These are phyloP conservation scores for Calonectria hawksworthii DNA, from an alignment of 2,329 filamentous ascomycete genomes.

Conservation along the genomic window DNA sequence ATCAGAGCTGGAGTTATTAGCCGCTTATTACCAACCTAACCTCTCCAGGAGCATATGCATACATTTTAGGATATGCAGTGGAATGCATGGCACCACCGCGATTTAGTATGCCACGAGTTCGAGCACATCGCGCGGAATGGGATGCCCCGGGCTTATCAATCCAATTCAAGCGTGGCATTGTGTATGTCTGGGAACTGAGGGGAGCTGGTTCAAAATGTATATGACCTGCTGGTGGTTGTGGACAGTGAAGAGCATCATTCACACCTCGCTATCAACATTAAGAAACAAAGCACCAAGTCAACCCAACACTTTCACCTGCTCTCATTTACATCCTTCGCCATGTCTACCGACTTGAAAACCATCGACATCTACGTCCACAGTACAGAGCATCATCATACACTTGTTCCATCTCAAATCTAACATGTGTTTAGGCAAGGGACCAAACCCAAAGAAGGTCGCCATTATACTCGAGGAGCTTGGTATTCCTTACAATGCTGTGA, in stretches of 20 bases:
- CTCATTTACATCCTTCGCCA: background rate
- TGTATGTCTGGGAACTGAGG: background rate
- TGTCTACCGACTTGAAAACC: constrained; percentile 33
- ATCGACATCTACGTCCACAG: constrained; percentile 36
- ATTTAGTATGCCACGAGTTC: background rate
- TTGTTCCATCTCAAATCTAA: background rate
- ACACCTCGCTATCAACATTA: background rate
- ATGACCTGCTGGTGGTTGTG: background rate
- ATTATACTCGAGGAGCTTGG: constrained; percentile 55
- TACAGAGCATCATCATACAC: background rate
- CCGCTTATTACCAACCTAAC: background rate
- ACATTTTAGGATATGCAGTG: background rate
- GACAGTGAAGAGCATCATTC: background rate
- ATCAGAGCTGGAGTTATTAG: background rate
- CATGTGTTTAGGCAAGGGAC: constrained; percentile 38
- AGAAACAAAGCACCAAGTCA: background rate
- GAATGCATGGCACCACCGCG: background rate
- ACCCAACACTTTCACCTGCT: background rate
- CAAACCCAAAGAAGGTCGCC: constrained; percentile 51
- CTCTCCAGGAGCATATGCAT: background rate
- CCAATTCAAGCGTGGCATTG: background rate
- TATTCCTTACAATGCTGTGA: constrained; percentile 51
- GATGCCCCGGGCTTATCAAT: background rate
- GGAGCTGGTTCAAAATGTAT: background rate
- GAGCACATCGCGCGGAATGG: background rate